phyloP scores from a whole-genome alignment of 2,329 filamentous ascomycete genomes.

The Fusarium nygamai region DNA sequence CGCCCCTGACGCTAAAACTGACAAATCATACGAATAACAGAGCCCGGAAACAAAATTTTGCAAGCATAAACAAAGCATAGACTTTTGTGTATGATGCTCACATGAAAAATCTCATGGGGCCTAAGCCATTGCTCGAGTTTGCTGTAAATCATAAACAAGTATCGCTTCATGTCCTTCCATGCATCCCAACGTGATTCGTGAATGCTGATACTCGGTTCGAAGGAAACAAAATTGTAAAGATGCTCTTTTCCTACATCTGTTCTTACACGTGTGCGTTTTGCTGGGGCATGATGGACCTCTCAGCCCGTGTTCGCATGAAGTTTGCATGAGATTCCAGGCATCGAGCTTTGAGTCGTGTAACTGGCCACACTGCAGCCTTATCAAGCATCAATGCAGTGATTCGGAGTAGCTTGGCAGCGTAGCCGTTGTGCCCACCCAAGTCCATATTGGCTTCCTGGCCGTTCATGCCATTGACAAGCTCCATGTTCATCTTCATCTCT shows the following conservation, averaged over 20 bases:
- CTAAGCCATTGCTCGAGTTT: background rate
- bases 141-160: background rate
- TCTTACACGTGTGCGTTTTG: slow-evolving; percentile 43
- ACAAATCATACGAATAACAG: slow-evolving; percentile 5
- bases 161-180: background rate
- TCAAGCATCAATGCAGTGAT: slow-evolving; percentile 88
- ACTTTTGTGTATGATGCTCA: slow-evolving; percentile 28
- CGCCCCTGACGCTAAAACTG: slow-evolving; percentile 31
- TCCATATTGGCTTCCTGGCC: slow-evolving; percentile 63
- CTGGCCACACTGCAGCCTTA: slow-evolving; percentile 90
- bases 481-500: slow-evolving; percentile 79
- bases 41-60: slow-evolving; percentile 15
- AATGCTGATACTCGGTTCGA: background rate
- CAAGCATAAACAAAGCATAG: background rate
- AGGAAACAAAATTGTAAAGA: background rate
- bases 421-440: slow-evolving; percentile 74
- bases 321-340: slow-evolving; percentile 66
- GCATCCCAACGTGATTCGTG: background rate
- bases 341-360: slow-evolving; percentile 64
- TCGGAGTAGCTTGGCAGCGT: slow-evolving; percentile 84
- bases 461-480: slow-evolving; percentile 58
- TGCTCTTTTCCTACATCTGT: background rate
- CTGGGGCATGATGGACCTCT: slow-evolving; percentile 59
- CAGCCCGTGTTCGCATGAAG: slow-evolving; percentile 61
- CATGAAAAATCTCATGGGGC: background rate